These are phyloP conservation scores for Exophiala sp. DNA, from an alignment of 2,329 filamentous ascomycete species.

Conservation along the genomic window DNA sequence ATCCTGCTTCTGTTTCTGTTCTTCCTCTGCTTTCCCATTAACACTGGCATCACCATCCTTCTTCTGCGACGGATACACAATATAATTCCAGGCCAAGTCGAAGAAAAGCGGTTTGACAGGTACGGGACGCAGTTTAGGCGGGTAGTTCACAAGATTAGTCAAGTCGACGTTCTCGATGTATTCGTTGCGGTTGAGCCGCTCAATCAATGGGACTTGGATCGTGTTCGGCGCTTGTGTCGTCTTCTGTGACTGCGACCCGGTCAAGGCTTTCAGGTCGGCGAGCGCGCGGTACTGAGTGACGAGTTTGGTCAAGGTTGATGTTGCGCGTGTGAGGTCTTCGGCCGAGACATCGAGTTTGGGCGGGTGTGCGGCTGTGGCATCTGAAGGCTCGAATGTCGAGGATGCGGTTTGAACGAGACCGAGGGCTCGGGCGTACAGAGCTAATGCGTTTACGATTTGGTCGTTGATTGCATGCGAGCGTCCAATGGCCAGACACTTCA, in stretches of 20 bases:
- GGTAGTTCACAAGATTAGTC: conserved; percentile 78
- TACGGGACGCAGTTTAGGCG: conserved; percentile 75
- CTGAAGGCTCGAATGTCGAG: conserved; percentile 44
- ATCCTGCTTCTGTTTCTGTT: conserved; percentile 28
- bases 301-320: conserved; percentile 63
- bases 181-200: conserved; percentile 73
- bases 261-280: conserved; percentile 66
- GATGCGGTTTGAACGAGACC: conserved; percentile 57
- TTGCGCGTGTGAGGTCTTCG: conserved; percentile 57
- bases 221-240: not conserved
- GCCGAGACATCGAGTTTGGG: conserved; percentile 66
- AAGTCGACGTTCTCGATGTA: conserved; percentile 64
- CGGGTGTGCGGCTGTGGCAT: conserved; percentile 40
- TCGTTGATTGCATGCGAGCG: conserved; percentile 75
- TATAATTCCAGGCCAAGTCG: conserved; percentile 96
- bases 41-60: conserved; percentile 6
- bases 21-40: conserved; percentile 31
- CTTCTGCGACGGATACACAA: conserved; percentile 73
- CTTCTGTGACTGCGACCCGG: not conserved
- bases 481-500: conserved; percentile 84
- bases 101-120: conserved; percentile 95
- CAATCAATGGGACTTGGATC: conserved; percentile 58
- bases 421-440: conserved; percentile 71
- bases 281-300: conserved; percentile 79
- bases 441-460: conserved; percentile 74